Base-by-base conservation (phyloP, 768 basidiomycete genomes). In the Scleroderma bovista region DNA sequence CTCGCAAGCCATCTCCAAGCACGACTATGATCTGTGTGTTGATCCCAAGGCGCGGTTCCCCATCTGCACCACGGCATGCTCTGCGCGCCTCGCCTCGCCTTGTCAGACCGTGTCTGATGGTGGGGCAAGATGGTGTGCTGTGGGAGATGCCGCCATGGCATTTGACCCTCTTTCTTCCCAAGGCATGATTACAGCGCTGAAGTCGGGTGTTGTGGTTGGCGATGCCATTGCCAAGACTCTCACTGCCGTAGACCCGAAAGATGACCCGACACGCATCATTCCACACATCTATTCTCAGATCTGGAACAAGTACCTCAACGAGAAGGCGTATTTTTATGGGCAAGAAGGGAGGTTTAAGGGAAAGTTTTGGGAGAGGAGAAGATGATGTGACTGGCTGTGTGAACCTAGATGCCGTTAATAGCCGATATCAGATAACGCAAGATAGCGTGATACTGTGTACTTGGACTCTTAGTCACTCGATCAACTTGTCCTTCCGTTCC, bases 151-250 rank as follows among this genome's bases (percentile, higher is more conserved):
- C 16, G 69, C 69, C 4, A 56, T 69, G 55, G 65, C 69, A 26
- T 72, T 70, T 51, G 70, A 72, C 48, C 70, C 70, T 8, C 63
- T 72, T 8, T 72, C 69, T 9, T 70, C 69, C 12, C 70, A 70
- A 48, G 70, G 70, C 16, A 70, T 72, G 54, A 68, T 70, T 44
- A 70, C 69, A 11, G 64, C 68, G 0, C 54, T 72, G 41, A 58
- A 67, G 31, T 51, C 57, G 48, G 69, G 69, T 8, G 52, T 52
- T 32, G 53, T 60, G 22, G 34, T 67, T 10, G 69, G 68, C 31
- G 17, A 41, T 40, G 32, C 32, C 23, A 47, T 51, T 32, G 51
- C 46, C 11, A 37, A 51, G 33, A 19, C 46, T 17, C 26, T 50
- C 19, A 6, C 26, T 3, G 36, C 33, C n/a, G 13, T 12, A 12